A percentile compares a stretch with the other conserved stretches of the same genome.
These are phyloP conservation scores for Botrytis byssoidea DNA, from an alignment of 2,329 filamentous ascomycete species.

Conservation along the genomic window DNA sequence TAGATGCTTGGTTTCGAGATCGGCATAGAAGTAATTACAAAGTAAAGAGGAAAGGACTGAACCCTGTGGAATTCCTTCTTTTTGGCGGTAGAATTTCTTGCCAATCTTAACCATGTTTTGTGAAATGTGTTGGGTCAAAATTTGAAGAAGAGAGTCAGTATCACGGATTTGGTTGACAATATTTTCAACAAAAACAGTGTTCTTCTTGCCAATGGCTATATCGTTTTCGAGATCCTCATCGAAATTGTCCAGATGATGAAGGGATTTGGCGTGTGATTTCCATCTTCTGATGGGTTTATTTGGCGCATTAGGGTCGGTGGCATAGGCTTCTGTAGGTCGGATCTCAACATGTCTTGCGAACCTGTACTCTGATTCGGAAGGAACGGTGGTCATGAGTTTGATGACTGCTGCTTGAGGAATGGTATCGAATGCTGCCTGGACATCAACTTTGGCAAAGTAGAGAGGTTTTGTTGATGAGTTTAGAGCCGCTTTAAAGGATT, in stretches of 20 bases:
- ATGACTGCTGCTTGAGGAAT: slow-evolving; percentile 81
- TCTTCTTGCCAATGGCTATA: slow-evolving; percentile 46
- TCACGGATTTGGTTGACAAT: slow-evolving; percentile 57
- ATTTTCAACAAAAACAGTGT: slow-evolving; percentile 74
- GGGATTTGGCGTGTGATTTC: slow-evolving; percentile 34
- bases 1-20: slow-evolving; percentile 71
- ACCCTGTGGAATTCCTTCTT: slow-evolving; percentile 86
- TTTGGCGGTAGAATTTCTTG: slow-evolving; percentile 85
- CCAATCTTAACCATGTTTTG: slow-evolving; percentile 85
- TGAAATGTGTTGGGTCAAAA: slow-evolving; percentile 77
- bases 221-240: slow-evolving; percentile 33
- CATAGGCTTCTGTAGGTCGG: slow-evolving; percentile 44
- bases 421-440: slow-evolving; percentile 89
- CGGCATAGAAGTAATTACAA: slow-evolving; percentile 95
- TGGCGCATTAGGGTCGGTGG: slow-evolving; percentile 13
- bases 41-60: slow-evolving; percentile 82
- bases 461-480: slow-evolving; percentile 47
- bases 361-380: slow-evolving; percentile 60
- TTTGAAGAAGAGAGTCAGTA: slow-evolving; percentile 59
- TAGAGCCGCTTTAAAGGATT: slow-evolving; percentile 61
- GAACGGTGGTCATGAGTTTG: slow-evolving; percentile 59
- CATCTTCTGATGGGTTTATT: slow-evolving; percentile 36
- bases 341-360: slow-evolving; percentile 75
- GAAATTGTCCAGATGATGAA: slow-evolving; percentile 36
- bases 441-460: slow-evolving; percentile 91